Percentiles rank a stretch among this genome's conserved stretches.
Conservation (phyloP, 2,329 filamentous ascomycete genomes). For the Diaporthe nobilis region DNA sequence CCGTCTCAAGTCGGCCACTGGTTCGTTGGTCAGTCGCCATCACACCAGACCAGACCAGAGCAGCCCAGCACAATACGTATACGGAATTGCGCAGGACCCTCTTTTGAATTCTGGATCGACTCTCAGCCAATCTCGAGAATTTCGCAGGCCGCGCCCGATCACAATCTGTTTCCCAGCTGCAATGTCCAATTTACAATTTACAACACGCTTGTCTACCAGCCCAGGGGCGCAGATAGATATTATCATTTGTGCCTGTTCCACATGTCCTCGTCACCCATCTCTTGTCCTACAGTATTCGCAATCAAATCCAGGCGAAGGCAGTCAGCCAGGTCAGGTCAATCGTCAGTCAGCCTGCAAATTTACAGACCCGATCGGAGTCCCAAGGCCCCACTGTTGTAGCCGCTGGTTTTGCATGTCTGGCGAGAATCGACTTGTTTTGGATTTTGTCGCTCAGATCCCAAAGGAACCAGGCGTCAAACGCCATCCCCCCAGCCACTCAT, state of each 20-base stretch:
- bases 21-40: background rate
- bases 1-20: conserved; percentile 21
- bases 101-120: conserved; percentile 25
- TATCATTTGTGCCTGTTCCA: background rate
- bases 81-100: conserved; percentile 15
- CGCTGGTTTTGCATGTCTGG: conserved; percentile 18
- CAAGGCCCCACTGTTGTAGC: conserved; percentile 7
- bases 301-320: background rate
- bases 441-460: conserved; percentile 27
- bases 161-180: background rate
- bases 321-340: background rate
- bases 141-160: conserved; percentile 26
- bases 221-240: background rate
- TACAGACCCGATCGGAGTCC: conserved; percentile 1
- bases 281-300: background rate
- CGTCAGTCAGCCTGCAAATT: conserved; percentile 4
- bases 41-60: background rate
- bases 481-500: conserved; percentile 2
- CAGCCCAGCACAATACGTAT: conserved; percentile 3
- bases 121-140: conserved; percentile 35
- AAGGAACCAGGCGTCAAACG: conserved; percentile 30
- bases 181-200: background rate
- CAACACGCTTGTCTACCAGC: background rate
- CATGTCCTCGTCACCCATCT: background rate
- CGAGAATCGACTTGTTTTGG: conserved; percentile 32